A percentile compares a stretch with the other conserved stretches of the same genome.
These are phyloP conservation scores for Diaporthe australafricana DNA, from an alignment of 2,329 filamentous ascomycete species.

Conservation along the genomic window DNA sequence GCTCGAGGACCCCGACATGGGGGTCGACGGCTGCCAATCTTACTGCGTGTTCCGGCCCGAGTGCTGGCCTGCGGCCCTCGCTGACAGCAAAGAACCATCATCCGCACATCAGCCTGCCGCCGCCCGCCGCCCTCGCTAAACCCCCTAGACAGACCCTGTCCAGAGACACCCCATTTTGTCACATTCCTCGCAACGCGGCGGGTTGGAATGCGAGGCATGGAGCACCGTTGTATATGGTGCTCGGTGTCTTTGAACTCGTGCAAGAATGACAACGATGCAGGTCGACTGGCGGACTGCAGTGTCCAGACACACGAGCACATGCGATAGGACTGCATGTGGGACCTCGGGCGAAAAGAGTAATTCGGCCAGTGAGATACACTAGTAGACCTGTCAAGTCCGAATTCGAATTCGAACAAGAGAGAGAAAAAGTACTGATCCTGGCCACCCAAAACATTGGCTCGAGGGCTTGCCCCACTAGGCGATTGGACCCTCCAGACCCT, in stretches of 20 bases:
- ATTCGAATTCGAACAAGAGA: constrained; percentile 22
- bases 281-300: background rate
- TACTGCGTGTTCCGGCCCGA: background rate
- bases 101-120: background rate
- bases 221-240: background rate
- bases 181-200: background rate
- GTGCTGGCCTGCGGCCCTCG: constrained; percentile 4
- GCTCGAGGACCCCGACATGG: constrained; percentile 38
- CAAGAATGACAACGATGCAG: background rate
- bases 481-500: background rate
- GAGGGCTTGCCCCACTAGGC: background rate
- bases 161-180: background rate
- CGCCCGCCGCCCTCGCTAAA: background rate
- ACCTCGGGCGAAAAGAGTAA: constrained; percentile 2
- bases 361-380: background rate
- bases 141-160: background rate
- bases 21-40: background rate
- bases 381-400: constrained; percentile 11
- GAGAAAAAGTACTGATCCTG: background rate
- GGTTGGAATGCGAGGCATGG: background rate
- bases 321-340: background rate
- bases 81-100: background rate
- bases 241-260: background rate
- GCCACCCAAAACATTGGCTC: background rate
- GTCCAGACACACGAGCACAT: background rate